phyloP scores from a whole-genome alignment of 768 basidiomycete species.

The Leucocoprinus sp. region DNA sequence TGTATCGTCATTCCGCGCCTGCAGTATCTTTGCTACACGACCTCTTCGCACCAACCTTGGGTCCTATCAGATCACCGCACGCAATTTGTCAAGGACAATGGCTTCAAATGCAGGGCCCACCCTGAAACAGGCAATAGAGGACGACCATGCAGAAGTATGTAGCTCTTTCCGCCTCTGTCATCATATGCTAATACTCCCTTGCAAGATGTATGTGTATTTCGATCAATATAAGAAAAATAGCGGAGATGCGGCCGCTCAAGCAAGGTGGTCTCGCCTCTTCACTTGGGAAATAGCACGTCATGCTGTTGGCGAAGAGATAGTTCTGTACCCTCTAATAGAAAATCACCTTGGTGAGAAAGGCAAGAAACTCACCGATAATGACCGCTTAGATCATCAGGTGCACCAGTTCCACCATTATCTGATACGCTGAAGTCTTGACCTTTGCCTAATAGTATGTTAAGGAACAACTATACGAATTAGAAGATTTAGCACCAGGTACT shows the following conservation, averaged over 20 bases:
- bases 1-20: neutral
- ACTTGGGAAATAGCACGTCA: conserved; percentile 45
- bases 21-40: neutral
- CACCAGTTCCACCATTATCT: neutral
- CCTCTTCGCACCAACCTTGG: neutral
- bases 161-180: neutral
- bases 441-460: conserved; percentile 22
- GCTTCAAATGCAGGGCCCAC: neutral
- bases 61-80: neutral
- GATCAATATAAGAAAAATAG: conserved; percentile 28
- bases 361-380: conserved; percentile 32
- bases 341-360: conserved; percentile 38
- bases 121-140: conserved; percentile 8
- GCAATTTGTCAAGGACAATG: conserved; percentile 1
- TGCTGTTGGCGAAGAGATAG: conserved; percentile 44
- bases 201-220: conserved; percentile 39
- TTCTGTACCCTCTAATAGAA: conserved; percentile 46
- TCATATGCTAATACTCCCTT: neutral
- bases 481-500: conserved; percentile 34
- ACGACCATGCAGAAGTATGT: conserved; percentile 13
- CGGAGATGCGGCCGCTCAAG: conserved; percentile 29
- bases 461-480: conserved; percentile 36
- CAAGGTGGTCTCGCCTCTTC: conserved; percentile 38
- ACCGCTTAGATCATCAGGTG: conserved; percentile 39
- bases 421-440: neutral